A percentile compares a stretch with the other conserved stretches of the same genome.
These are phyloP conservation scores for Rhytidiadelphus loreus DNA, from an alignment of 225 moss, liverwort and hornwort genomes.

Conservation along the genomic window DNA sequence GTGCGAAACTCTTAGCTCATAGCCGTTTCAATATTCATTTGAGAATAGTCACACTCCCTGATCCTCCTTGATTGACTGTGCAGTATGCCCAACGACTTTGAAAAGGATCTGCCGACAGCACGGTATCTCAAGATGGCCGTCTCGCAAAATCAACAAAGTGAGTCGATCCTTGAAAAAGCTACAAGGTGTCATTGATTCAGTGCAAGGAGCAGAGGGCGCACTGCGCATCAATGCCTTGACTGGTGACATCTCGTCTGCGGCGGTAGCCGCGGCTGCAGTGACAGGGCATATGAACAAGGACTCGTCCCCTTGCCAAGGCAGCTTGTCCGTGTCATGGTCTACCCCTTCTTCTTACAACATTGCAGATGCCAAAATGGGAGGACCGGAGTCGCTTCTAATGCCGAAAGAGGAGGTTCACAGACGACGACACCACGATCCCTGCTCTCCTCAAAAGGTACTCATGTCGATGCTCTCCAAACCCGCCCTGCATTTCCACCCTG, in stretches of 20 bases:
- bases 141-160: constrained; percentile 97
- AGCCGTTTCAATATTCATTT: background rate
- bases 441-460: constrained; percentile 26
- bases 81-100: constrained; percentile 96
- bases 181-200: constrained; percentile 95
- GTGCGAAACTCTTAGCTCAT: background rate
- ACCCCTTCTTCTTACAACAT: constrained; percentile 32
- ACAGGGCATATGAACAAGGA: constrained; percentile 71
- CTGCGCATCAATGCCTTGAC: constrained; percentile 79
- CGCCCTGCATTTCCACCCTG: constrained; percentile 11
- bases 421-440: constrained; percentile 7
- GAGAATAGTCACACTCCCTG: background rate
- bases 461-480: constrained; percentile 33
- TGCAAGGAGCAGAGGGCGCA: constrained; percentile 93
- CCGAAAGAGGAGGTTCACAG: constrained; percentile 27
- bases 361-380: constrained; percentile 25
- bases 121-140: constrained; percentile 97
- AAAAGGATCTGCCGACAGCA: constrained; percentile 97
- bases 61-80: background rate
- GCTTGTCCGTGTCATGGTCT: constrained; percentile 81
- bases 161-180: constrained; percentile 93
- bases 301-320: constrained; percentile 36
- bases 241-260: constrained; percentile 75
- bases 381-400: constrained; percentile 13
- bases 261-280: constrained; percentile 80